Conservation (phyloP, 768 basidiomycete genomes). For the Scleroderma bovista region DNA sequence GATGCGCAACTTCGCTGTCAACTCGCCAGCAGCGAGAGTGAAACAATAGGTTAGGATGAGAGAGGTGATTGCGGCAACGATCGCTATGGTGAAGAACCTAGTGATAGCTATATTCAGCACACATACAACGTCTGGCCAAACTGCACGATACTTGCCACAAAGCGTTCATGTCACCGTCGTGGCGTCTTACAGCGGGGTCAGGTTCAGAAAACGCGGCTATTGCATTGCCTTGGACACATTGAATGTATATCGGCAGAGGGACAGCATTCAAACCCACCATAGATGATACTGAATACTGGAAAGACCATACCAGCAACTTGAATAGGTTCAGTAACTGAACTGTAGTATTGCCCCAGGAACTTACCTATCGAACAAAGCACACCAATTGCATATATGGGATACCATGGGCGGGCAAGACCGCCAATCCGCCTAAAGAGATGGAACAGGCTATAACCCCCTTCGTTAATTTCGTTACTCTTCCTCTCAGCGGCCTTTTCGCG, state of each 20-base stretch:
- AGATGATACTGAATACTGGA: slow-evolving; percentile 69
- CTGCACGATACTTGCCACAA: slow-evolving; percentile 41
- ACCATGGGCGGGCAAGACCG: slow-evolving; percentile 51
- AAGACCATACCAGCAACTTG: slow-evolving; percentile 57
- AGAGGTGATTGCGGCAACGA: slow-evolving; percentile 58
- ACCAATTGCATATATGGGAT: slow-evolving; percentile 54
- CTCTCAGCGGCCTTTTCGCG: slow-evolving; percentile 39
- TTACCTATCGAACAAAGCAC: slow-evolving; percentile 36
- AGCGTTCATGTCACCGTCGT: slow-evolving; percentile 50
- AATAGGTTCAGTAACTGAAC: not conserved
- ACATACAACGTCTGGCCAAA: slow-evolving; percentile 5
- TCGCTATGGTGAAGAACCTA: slow-evolving; percentile 77
- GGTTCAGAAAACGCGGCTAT: not conserved
- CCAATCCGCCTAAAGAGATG: slow-evolving; percentile 73
- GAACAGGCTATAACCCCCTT: slow-evolving; percentile 39
- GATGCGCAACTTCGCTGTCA: slow-evolving; percentile 67
- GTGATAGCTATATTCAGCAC: not conserved
- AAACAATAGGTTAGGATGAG: slow-evolving; percentile 70
- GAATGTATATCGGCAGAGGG: not conserved
- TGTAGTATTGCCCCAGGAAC: slow-evolving; percentile 1
- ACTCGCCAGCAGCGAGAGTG: slow-evolving; percentile 55
- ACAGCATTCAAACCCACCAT: slow-evolving; percentile 28
- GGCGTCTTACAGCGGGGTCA: not conserved
- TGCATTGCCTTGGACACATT: not conserved
- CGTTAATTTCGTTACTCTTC: slow-evolving; percentile 24